Evolutionary conservation across 805 yeast genomes (phyloP).

Genomic region (Myxozyma geophila): DNA sequence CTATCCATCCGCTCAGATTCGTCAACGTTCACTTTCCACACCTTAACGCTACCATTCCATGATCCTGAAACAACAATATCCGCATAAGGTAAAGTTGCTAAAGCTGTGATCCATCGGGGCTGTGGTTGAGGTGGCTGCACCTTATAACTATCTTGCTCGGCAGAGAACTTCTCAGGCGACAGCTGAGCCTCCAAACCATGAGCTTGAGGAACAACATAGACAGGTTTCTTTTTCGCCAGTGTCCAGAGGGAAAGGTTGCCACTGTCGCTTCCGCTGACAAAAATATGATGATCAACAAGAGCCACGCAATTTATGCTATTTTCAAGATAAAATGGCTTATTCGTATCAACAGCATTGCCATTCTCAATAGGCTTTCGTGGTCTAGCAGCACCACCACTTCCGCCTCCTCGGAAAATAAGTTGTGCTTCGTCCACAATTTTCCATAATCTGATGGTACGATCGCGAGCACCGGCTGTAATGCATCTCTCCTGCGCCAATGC

Average conservation of each 20-base stretch:
- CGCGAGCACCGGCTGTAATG: slow-evolving; percentile 94
- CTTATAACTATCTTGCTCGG: slow-evolving; percentile 46
- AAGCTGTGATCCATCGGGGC: slow-evolving; percentile 85
- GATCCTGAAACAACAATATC: slow-evolving; percentile 89
- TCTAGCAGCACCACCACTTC: slow-evolving; percentile 46
- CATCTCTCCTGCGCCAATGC: slow-evolving; percentile 88
- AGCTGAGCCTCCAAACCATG: slow-evolving; percentile 71
- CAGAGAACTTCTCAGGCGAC: slow-evolving; percentile 56
- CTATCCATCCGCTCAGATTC: slow-evolving; percentile 18
- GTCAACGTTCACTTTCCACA: slow-evolving; percentile 57
- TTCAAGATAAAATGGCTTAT: slow-evolving; percentile 57
- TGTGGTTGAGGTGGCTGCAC: slow-evolving; percentile 57
- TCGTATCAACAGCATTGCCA: slow-evolving; percentile 1
- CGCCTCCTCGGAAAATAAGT: slow-evolving; percentile 91
- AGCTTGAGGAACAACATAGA: slow-evolving; percentile 66
- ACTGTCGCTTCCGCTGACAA: slow-evolving; percentile 93
- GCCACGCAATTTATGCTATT: slow-evolving; percentile 89
- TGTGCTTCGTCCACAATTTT: slow-evolving; percentile 94
- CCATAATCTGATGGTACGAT: slow-evolving; percentile 95
- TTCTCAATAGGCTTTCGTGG: background rate
- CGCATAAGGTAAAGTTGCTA: slow-evolving; percentile 81
- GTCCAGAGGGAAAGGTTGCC: slow-evolving; percentile 93
- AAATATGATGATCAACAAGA: slow-evolving; percentile 90
- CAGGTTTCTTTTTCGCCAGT: slow-evolving; percentile 84
- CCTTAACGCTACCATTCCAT: slow-evolving; percentile 71